Conservation (phyloP, 768 basidiomycete genomes). For the Lactifluus echinatus region DNA sequence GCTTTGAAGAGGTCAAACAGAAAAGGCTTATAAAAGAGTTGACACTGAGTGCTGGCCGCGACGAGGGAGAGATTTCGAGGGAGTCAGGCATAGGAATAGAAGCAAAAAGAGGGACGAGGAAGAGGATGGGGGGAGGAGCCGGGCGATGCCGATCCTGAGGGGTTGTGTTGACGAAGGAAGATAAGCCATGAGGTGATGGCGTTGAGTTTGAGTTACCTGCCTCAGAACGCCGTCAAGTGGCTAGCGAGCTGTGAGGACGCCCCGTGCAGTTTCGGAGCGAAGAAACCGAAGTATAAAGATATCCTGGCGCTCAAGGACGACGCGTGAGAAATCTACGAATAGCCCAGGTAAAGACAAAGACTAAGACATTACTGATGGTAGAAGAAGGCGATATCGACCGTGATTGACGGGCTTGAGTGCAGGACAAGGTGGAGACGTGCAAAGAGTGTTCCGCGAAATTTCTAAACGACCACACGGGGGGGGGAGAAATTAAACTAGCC, state of each 20-base stretch:
- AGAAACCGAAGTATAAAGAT: conserved; percentile 69
- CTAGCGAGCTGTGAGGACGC: conserved; percentile 77
- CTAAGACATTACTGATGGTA: not conserved
- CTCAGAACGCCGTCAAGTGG: conserved; percentile 81
- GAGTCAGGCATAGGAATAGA: conserved; percentile 67
- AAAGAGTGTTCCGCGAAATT: no score
- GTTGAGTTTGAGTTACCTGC: conserved; percentile 66
- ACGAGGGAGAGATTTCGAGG: conserved; percentile 52
- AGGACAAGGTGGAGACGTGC: no score
- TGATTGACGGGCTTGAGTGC: no score
- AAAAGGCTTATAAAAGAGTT: conserved; percentile 57
- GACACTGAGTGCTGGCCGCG: conserved; percentile 55
- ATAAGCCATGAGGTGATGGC: conserved; percentile 71
- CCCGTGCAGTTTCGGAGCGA: conserved; percentile 72
- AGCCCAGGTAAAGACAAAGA: not conserved
- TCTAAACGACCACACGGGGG: no score
- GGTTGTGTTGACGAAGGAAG: conserved; percentile 68
- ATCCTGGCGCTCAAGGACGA: conserved; percentile 54
- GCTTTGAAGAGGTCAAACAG: conserved; percentile 86
- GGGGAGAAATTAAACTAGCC: no score
- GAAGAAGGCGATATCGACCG: no score
- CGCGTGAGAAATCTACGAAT: conserved; percentile 10
- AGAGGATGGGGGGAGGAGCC: conserved; percentile 27
- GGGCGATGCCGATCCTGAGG: conserved; percentile 42
- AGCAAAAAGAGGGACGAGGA: conserved; percentile 59